Conservation (phyloP, 768 basidiomycete species). For the Termitomyces bulborhizus region DNA sequence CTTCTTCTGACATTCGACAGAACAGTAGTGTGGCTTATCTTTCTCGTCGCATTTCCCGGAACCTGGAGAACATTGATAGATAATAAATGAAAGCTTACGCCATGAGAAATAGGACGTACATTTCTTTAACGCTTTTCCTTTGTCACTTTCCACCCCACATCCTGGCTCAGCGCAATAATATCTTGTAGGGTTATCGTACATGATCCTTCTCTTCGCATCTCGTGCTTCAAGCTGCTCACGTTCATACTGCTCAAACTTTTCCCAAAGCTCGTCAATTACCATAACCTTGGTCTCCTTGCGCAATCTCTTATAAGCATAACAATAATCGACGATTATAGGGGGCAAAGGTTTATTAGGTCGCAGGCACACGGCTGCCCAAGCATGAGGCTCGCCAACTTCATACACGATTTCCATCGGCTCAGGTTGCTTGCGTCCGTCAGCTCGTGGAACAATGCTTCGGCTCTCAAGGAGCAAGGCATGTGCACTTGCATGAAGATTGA, state of each 20-base stretch:
- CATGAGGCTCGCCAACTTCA: slow-evolving; percentile 1
- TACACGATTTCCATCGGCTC: slow-evolving; percentile 1
- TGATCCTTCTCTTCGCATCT: neutral
- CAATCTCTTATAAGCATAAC: neutral
- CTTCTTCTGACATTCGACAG: neutral
- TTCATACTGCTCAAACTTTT: neutral
- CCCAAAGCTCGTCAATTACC: neutral
- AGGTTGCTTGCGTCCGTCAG: neutral
- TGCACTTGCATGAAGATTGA: neutral
- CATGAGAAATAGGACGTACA: neutral
- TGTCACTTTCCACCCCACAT: neutral
- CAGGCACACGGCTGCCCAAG: neutral
- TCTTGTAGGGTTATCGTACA: neutral
- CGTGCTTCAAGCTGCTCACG: neutral
- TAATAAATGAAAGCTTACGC: no score
- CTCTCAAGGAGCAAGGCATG: slow-evolving; percentile 3
- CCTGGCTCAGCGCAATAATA: neutral
- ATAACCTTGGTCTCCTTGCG: neutral
- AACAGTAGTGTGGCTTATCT: slow-evolving; percentile 1
- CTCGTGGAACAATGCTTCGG: slow-evolving; percentile 1
- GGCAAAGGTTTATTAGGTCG: neutral
- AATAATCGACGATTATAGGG: neutral
- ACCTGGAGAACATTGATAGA: neutral
- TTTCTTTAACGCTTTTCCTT: neutral
- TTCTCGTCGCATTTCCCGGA: neutral